Evolutionary conservation across 345 rosid species (phyloP), one percentile per base, ranked within the genome.

Genomic region (Alliaria petiolata): DNA sequence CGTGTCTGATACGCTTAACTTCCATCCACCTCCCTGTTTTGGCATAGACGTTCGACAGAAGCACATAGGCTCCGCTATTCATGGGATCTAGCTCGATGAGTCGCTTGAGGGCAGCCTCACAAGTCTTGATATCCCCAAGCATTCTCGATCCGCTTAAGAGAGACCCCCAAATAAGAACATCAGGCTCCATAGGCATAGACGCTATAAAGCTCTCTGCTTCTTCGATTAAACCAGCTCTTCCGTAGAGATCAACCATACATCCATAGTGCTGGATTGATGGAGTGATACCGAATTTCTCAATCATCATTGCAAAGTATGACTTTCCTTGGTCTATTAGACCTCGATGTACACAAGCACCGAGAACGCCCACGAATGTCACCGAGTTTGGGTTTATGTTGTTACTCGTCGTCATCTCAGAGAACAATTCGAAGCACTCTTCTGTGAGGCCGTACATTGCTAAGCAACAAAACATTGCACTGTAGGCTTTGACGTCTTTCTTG

Each of bases 281-380:
- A 58, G 47, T 4, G 49, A 82, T 72, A 57, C 81, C 74, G 11
- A 71, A 80, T 5, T 45, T 79, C 64, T 76, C 75, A 5, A 8
- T 54, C 86, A 85, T 85, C 78, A 75, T 71, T 20, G 54, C 17
- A 35, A 82, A 85, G 45, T 76, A 69, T 3, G 79, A 71, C 75
- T 77, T 70, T 12, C 82, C 86, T 59, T 76, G n/a, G 13, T 62
- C 61, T 20, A 85, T 75, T 60, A 82, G 61, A 40, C 88, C 82
- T 26, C 77, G 76, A 71, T 85, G 86, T 17, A 74, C 84, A 52
- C 88, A 82, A 45, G 96, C 92, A 55, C 89, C 78, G 47, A 85
- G 80, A 65, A 57, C 66, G 12, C 90, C 87, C 16, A 85, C 72
- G 28, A 81, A 89, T 49, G 96, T 82, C 36, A 87, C 83, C 0